Evolutionary conservation across 1,284 basidiomycete genomes (phyloP), one percentile per base, ranked within the genome.

Genomic region (Chiua sp.): DNA sequence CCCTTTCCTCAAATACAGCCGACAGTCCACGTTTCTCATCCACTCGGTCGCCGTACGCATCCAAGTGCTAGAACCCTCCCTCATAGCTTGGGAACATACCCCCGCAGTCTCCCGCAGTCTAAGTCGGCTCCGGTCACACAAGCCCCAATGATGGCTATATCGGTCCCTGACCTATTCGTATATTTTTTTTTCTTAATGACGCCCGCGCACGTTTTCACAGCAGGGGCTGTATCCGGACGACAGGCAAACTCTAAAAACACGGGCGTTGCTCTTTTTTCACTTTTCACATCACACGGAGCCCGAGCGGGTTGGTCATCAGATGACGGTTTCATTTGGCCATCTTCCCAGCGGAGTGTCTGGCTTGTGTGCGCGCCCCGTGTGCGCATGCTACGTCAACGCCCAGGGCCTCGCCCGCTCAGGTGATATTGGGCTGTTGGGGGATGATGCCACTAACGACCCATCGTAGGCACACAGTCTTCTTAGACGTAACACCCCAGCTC

Each of bases 151-250:
- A n/a, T n/a, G n/a, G n/a, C n/a, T n/a, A 58, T 55, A 54, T 65
- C 65, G 59, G 50, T 49, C 51, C 65, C 65, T 67, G 47, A 28
- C 44, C 35, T 39, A 20, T 53, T 22, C 51, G n/a, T n/a, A n/a
- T n/a, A n/a, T 59, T 22, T 42, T 44, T 44, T 39, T 39, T 39
- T 20, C 42, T 44, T 44, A 22, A 44, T 44, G 42, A n/a, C 42
- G 42, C 42, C 42, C 42, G 42, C 42, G 42, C 42, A 44, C 42
- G 42, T 44, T 44, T 44, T n/a, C 42, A 22, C 42, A 44, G 20
- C n/a, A 44, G 42, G 42, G 42, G 42, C 42, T 44, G 39, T n/a
- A 39, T 20, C 37, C 16, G 16, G 20, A 39, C 37, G 37, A 39
- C 42, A 44, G 10, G 11, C 42, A 44, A 44, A 44, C 42, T 44